Evolutionary conservation across 2,329 filamentous ascomycete genomes (phyloP), one percentile per base, ranked within the genome.

Genomic region (Talaromyces sp.): DNA sequence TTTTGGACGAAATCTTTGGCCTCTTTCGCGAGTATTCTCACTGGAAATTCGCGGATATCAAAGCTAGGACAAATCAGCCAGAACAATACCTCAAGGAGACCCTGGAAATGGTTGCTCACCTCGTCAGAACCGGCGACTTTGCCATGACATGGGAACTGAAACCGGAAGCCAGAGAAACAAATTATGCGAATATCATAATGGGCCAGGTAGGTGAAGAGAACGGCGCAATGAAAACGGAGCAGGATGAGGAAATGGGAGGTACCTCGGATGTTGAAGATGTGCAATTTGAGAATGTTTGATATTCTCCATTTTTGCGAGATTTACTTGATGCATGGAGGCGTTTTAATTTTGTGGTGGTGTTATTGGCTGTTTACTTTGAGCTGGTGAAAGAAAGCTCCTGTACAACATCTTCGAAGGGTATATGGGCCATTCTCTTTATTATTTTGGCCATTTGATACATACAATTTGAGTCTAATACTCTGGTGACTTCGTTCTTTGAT

Each of bases 31-130:
- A 90, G 72, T 96, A 90, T 83, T 88, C 89, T 71, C 98, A 95
- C 79, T 99, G 94, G 93, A 89, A 90, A n/a, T 91, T 98, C 84
- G 93, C 92, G 74, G 87, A 90, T 5, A 86, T 99, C 70, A 92
- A 92, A 68, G 84, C 87, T 60, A 82, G 85, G 67, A 86, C 96
- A 45, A 86, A 89, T 66, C 95, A 99, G 79, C 95, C 95, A 1
- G 95, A 98, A 75, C 89, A 90, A n/a, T 98, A 93, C 76, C 86
- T 99, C 67, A 92, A 94, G 63, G 87, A 95, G 74, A 90, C 89
- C 0, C 80, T 99, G 70, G 90, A 93, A 68, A 88, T 92, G 73
- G 87, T 98, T 66, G 94, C 92, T 0, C 87, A 90, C 22, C 80
- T 97, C 67, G 89, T 96, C 75, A 91, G 93, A 77, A 89, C 88